Base-by-base conservation (phyloP, 2,329 filamentous ascomycete species). In the Lasiodiplodia sp. region DNA sequence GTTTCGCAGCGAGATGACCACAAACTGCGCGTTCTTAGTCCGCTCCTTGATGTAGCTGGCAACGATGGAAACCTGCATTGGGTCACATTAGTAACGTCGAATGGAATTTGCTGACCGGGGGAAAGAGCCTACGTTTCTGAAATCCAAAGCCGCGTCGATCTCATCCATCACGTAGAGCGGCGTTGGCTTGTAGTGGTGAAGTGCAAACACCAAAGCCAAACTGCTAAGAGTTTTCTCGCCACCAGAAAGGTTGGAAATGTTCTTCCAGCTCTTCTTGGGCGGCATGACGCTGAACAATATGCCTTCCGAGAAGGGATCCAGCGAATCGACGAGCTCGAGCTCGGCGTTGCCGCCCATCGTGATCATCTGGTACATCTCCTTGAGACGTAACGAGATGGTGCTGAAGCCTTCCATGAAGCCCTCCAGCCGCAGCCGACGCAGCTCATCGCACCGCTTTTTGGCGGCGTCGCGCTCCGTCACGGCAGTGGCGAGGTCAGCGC, bases 311-410 rank as follows among this genome's bases (percentile, higher is more conserved):
- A 99, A 99, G 0, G 96, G 96, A 79, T 99, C 96, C 2, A 99
- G 85, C 21, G 91, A 95, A 83, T 99, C 96, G 51, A 99, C 96
- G 28, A 99, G 89, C 80, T 99, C 96, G 14, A 99, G 88, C 82
- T 99, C 96, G 0, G 96, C 96, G 75, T 99, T 99, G 68, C 96
- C 96, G 70, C 96, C 96, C 94, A 99, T 98, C 25, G 96, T 99
- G 79, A 99, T 99, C 94, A 99, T 97, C 79, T 99, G 96, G 83
- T 99, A 99, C 96, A 99, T 99, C 78, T 99, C 96, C 84, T 99
- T 99, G 56, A 99, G 86, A 0, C 95, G 92, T 28, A 97, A 86
- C 1, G 95, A 98, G 80, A 99, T 99, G 71, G 89, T 91, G 75
- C 91, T 91, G 83, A 99, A 98, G 49, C 96, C 96, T 78, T 96